Evolutionary conservation across 176 grass and related monocot genomes (phyloP), one percentile per base, ranked within the genome.

Genomic region (Cenchrus fungigraminus): DNA sequence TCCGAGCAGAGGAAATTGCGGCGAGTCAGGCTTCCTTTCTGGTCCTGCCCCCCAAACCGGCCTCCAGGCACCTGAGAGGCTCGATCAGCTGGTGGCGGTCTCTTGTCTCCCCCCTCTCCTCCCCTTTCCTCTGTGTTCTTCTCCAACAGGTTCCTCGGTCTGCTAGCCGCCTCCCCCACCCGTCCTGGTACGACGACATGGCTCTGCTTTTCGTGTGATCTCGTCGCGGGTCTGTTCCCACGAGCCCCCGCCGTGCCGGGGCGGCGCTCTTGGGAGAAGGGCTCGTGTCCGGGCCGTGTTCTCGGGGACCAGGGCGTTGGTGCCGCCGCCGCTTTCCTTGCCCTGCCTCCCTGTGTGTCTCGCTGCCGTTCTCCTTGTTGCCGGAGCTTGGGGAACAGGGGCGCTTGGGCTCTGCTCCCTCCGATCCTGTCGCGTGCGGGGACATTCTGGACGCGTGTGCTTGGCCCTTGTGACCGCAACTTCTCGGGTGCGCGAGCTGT

Each of bases 1-100:
- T 84, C 89, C 8, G 85, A 91, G 72, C 88, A 83, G 86, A 88
- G 81, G 90, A 94, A 92, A 79, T 79, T 96, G 49, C 90, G 92
- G 11, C 87, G 86, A 2, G 58, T 86, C 3, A 90, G 66, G 42
- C 89, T 94, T 42, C 89, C 93, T 10, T 98, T 81, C 32, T 98
- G 93, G 93, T 96, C 89, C 1, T 99, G 88, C 75, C 91, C 93
- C 5, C 93, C 97, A 2, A 94, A 87, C 28, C 90, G 97, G 0
- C 97, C 97, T 72, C 97, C 97, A 19, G 97, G 97, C 72, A 87
- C 91, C 69, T 94, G 90, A 87, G 97, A 40, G 37, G 37, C 37
- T 40, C 37, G 37, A 40, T 40, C 37, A 40, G 37, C 37, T 40
- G 37, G 37, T 40, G 37, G 37, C 37, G 4, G 37, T 40, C 37